phyloP scores from a whole-genome alignment of 495 filamentous ascomycete genomes.

The Tetracladium setigerum region DNA sequence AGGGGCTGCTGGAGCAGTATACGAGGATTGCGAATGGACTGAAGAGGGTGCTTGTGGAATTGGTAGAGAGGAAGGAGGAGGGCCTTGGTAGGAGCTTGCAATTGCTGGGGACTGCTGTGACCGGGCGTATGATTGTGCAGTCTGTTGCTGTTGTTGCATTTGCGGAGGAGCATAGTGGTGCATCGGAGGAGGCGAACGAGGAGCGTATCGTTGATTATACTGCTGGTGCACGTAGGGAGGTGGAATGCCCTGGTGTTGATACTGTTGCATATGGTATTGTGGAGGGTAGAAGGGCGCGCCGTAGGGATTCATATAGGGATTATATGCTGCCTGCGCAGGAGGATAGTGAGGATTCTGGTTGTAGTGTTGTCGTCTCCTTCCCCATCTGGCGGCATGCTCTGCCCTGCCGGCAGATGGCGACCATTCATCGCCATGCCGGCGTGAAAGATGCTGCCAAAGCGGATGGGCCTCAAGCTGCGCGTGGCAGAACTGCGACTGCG shows the following conservation, averaged over 20 bases:
- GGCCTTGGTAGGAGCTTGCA: constrained; percentile 26
- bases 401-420: constrained; percentile 58
- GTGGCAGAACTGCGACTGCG: constrained; percentile 2
- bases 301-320: constrained; percentile 30
- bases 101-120: constrained; percentile 36
- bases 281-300: constrained; percentile 28
- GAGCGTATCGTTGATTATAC: constrained; percentile 29
- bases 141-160: constrained; percentile 31
- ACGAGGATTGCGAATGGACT: constrained; percentile 37
- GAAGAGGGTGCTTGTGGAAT: constrained; percentile 29
- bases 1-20: constrained; percentile 28
- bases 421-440: constrained; percentile 57
- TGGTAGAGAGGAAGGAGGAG: constrained; percentile 30
- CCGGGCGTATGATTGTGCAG: constrained; percentile 33
- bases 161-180: constrained; percentile 20
- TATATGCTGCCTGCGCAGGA: constrained; percentile 28
- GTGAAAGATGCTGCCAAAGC: constrained; percentile 26
- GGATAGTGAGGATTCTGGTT: constrained; percentile 22
- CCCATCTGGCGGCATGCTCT: constrained; percentile 42
- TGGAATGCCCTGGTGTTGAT: too few species aligned
- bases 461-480: constrained; percentile 10
- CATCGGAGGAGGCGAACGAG: constrained; percentile 19
- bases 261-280: constrained; percentile 30
- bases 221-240: constrained; percentile 24
- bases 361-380: constrained; percentile 34